A percentile compares a stretch with the other conserved stretches of the same genome.
Evolutionary conservation across 768 basidiomycete species (phyloP).

Genomic region (Leccinum subgranulosum): DNA sequence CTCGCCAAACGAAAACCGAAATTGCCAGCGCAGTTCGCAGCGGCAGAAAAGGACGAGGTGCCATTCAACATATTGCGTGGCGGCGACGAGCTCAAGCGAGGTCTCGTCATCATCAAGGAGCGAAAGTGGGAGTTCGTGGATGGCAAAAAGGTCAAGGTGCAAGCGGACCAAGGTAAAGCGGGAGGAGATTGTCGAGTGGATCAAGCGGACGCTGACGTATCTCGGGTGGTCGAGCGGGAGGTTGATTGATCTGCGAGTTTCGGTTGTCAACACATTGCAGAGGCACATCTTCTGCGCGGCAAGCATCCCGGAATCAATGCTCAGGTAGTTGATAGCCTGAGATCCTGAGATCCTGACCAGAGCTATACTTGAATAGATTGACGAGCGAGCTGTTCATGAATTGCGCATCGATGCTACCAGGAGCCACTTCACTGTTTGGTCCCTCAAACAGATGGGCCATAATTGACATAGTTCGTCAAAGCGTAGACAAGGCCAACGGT

Average conservation of each 20-base stretch:
- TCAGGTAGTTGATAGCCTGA: conserved; percentile 53
- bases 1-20: conserved; percentile 93
- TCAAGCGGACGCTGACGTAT: conserved; percentile 42
- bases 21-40: conserved; percentile 79
- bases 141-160: conserved; percentile 64
- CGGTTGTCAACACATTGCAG: conserved; percentile 79
- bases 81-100: conserved; percentile 76
- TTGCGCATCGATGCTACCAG: conserved; percentile 39
- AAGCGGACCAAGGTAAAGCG: conserved; percentile 57
- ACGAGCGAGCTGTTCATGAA: conserved; percentile 73
- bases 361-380: conserved; percentile 68
- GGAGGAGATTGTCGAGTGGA: conserved; percentile 58
- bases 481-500: conserved; percentile 86
- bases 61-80: conserved; percentile 95
- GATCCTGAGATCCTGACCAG: conserved; percentile 80
- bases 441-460: conserved; percentile 55
- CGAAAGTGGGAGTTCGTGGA: conserved; percentile 78
- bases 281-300: conserved; percentile 51
- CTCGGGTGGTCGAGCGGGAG: conserved; percentile 31
- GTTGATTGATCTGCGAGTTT: conserved; percentile 59
- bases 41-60: conserved; percentile 86
- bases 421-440: conserved; percentile 46
- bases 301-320: conserved; percentile 56
- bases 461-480: conserved; percentile 72
- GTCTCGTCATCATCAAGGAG: conserved; percentile 87